These are phyloP conservation scores for Corylus americana DNA, from an alignment of 306 rosid genomes.

Conservation along the genomic window DNA sequence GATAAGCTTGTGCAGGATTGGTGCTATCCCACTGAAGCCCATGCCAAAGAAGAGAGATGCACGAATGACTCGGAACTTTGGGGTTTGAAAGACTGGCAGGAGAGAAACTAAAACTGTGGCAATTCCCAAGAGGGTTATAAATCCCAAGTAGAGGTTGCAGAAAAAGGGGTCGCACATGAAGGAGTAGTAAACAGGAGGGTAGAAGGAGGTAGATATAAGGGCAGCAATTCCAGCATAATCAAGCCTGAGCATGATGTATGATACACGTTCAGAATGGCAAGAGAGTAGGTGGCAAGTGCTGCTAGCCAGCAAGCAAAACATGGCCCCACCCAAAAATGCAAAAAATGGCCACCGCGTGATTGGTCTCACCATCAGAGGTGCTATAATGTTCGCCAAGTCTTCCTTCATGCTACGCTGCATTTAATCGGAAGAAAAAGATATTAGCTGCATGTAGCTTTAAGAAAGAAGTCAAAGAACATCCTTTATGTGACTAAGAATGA, in stretches of 20 bases:
- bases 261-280: slow-evolving; percentile 82
- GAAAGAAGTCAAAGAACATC: not conserved
- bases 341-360: slow-evolving; percentile 96
- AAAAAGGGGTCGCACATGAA: slow-evolving; percentile 95
- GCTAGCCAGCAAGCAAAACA: slow-evolving; percentile 96
- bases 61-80: slow-evolving; percentile 68
- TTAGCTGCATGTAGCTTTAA: slow-evolving; percentile 19
- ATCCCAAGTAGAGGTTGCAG: slow-evolving; percentile 83
- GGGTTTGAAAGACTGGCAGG: slow-evolving; percentile 82
- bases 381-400: slow-evolving; percentile 73
- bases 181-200: slow-evolving; percentile 94
- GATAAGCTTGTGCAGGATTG: slow-evolving; percentile 81
- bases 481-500: not conserved
- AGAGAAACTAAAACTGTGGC: slow-evolving; percentile 72
- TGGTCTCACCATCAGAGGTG: slow-evolving; percentile 78
- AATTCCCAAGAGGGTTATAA: slow-evolving; percentile 72
- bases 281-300: slow-evolving; percentile 91
- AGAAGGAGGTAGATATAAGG: slow-evolving; percentile 89
- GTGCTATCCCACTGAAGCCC: slow-evolving; percentile 78
- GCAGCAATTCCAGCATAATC: slow-evolving; percentile 99
- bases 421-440: slow-evolving; percentile 26
- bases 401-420: slow-evolving; percentile 75
- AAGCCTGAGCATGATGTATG: slow-evolving; percentile 88
- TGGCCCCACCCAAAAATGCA: slow-evolving; percentile 89
- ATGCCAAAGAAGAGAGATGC: slow-evolving; percentile 84